A percentile compares a stretch with the other conserved stretches of the same genome.
Evolutionary conservation across 1,284 basidiomycete genomes (phyloP).

Genomic region (Cystobasidium slooffiae): DNA sequence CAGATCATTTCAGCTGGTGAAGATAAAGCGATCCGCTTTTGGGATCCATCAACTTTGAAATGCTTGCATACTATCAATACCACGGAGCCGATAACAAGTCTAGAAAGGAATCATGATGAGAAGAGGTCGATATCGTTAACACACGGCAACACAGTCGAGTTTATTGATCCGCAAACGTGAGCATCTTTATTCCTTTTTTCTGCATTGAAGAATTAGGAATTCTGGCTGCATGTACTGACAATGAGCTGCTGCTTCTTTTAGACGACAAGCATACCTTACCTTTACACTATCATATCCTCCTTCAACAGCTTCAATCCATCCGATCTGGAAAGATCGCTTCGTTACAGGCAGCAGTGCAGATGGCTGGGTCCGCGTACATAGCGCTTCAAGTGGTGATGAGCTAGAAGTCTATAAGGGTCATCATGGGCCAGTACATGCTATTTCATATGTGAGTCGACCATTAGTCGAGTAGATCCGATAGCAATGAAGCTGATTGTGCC

Average conservation of each 20-base stretch:
- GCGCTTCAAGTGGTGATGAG: conserved; percentile 81
- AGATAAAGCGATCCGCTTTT: conserved; percentile 82
- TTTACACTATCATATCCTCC: conserved; percentile 58
- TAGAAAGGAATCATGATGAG: conserved; percentile 66
- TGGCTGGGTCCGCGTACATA: conserved; percentile 95
- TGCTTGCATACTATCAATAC: conserved; percentile 32
- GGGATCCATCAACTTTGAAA: conserved; percentile 26
- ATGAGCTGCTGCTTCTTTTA: neutral
- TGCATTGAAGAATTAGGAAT: neutral
- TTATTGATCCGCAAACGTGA: conserved; percentile 63
- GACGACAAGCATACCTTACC: conserved; percentile 1
- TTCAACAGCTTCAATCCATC: conserved; percentile 62
- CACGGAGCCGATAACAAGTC: conserved; percentile 70
- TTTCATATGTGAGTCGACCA: conserved; percentile 7
- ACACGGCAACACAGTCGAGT: conserved; percentile 87
- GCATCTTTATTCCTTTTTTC: conserved; percentile 36
- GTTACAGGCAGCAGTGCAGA: conserved; percentile 88
- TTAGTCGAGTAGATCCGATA: neutral
- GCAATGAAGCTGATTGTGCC: neutral
- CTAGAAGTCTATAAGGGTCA: conserved; percentile 93
- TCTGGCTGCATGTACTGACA: neutral
- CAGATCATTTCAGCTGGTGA: conserved; percentile 84
- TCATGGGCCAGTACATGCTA: conserved; percentile 85
- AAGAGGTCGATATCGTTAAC: conserved; percentile 73
- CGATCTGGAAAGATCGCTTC: conserved; percentile 82